Evolutionary conservation across 1,284 basidiomycete genomes (phyloP).

Genomic region (Boletellus sp.): DNA sequence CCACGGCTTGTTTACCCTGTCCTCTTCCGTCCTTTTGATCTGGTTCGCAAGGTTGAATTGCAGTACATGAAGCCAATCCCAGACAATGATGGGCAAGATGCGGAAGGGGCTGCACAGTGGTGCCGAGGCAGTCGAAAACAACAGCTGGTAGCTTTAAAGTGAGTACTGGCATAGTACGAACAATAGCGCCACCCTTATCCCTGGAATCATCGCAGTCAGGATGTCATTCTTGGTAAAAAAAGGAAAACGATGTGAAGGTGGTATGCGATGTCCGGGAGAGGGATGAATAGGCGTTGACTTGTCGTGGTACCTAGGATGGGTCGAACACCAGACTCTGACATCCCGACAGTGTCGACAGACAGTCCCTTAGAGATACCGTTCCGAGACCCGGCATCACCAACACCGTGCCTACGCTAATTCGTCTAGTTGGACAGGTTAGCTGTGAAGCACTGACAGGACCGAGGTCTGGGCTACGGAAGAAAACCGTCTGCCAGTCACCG

Average conservation of each 20-base stretch:
- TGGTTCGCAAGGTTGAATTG: conserved; percentile 46
- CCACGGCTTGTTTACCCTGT: conserved; percentile 38
- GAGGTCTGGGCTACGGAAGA: too few species aligned
- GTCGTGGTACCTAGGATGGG: conserved; percentile 10
- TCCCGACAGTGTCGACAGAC: background rate
- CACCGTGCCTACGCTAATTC: too few species aligned
- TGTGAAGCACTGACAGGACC: too few species aligned
- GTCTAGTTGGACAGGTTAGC: too few species aligned
- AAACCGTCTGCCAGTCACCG: too few species aligned
- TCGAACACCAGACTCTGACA: background rate
- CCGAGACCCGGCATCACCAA: too few species aligned
- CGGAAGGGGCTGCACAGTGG: conserved; percentile 21
- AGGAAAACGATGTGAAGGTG: conserved; percentile 34
- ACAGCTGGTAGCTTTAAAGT: conserved; percentile 27
- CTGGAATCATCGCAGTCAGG: conserved; percentile 37
- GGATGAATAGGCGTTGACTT: background rate
- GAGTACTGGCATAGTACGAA: background rate
- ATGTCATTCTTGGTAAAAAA: conserved; percentile 45
- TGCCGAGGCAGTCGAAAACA: conserved; percentile 35
- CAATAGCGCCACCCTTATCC: conserved; percentile 26
- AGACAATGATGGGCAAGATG: conserved; percentile 31
- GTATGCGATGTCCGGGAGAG: conserved; percentile 18
- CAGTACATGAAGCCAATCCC: conserved; percentile 43
- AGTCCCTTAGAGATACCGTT: too few species aligned
- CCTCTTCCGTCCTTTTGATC: conserved; percentile 38